Evolutionary conservation across 176 grass and related monocot species (phyloP).

Genomic region (Triticum timopheevii): DNA sequence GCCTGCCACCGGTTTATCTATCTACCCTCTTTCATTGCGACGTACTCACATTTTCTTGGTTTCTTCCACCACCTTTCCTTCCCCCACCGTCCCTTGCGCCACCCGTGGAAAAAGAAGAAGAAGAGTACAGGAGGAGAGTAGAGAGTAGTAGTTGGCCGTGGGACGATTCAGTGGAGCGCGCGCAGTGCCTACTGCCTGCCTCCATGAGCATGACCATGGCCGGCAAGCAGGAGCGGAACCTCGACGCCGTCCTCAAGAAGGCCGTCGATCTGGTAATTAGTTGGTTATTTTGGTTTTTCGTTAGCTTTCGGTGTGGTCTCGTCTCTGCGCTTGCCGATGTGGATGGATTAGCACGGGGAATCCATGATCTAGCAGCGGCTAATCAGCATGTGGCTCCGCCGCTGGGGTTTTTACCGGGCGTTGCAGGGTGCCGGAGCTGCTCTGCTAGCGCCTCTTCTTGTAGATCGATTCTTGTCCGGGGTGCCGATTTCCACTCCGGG

Average conservation of each 20-base stretch:
- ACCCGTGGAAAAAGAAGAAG: neutral
- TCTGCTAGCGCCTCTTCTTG: neutral
- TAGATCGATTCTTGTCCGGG: neutral
- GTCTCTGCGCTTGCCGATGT: too few species aligned
- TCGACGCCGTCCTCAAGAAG: conserved; percentile 64
- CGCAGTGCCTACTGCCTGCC: neutral
- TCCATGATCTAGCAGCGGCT: neutral
- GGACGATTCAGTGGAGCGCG: too few species aligned
- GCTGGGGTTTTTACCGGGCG: neutral
- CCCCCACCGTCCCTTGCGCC: too few species aligned
- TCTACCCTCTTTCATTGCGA: too few species aligned
- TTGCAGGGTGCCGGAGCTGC: neutral
- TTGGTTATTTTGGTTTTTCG: neutral
- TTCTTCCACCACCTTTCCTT: neutral
- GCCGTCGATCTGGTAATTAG: conserved; percentile 24
- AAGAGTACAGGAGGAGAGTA: neutral
- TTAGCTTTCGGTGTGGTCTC: neutral
- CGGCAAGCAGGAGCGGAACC: conserved; percentile 27
- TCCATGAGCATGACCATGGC: conserved; percentile 27
- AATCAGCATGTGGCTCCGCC: neutral
- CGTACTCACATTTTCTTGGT: too few species aligned
- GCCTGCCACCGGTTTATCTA: too few species aligned
- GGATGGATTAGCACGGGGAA: neutral
- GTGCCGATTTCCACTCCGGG: too few species aligned
- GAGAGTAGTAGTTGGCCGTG: neutral